phyloP scores from a whole-genome alignment of 2,329 filamentous ascomycete genomes.

The Sarocladiaceae sp. region DNA sequence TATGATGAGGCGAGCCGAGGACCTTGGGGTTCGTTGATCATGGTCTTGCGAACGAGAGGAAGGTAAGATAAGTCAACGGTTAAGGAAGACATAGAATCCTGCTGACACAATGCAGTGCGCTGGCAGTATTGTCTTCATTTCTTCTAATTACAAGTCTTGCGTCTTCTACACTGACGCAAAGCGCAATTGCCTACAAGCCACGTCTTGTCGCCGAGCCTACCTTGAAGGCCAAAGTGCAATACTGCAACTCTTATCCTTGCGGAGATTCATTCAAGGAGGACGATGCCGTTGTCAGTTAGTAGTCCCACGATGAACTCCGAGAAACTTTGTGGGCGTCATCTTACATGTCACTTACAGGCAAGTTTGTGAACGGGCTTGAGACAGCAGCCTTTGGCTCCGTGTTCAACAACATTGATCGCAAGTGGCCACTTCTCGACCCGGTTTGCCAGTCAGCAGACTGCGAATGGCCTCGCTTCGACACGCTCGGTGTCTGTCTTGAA shows the following conservation, averaged over 20 bases:
- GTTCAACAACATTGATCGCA: constrained; percentile 1
- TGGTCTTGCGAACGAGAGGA: constrained; percentile 8
- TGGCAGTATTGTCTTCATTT: constrained; percentile 5
- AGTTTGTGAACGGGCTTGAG: constrained; percentile 1
- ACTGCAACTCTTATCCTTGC: not conserved
- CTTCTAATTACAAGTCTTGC: constrained; percentile 12
- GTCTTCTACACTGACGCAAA: constrained; percentile 14
- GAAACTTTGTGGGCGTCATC: too few relatives aligned
- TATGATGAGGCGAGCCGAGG: constrained; percentile 17
- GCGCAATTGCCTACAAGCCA: constrained; percentile 11
- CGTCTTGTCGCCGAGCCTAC: not conserved
- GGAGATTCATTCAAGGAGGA: not conserved
- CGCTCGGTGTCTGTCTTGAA: constrained; percentile 8
- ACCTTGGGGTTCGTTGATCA: constrained; percentile 13
- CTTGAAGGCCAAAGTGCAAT: not conserved
- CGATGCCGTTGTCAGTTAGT: not conserved
- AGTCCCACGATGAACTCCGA: too few relatives aligned
- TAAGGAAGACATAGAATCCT: too few relatives aligned
- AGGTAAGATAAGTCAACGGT: constrained; percentile 1
- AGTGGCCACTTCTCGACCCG: constrained; percentile 1
- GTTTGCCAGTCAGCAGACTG: constrained; percentile 9
- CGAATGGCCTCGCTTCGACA: constrained; percentile 6
- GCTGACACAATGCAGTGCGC: too few relatives aligned
- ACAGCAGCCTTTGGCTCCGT: constrained; percentile 6
- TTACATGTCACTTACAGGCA: not conserved